Evolutionary conservation across 148 eudicot genomes (phyloP), one percentile per base, ranked within the genome.

Genomic region (Heliamphora exappendiculata): DNA sequence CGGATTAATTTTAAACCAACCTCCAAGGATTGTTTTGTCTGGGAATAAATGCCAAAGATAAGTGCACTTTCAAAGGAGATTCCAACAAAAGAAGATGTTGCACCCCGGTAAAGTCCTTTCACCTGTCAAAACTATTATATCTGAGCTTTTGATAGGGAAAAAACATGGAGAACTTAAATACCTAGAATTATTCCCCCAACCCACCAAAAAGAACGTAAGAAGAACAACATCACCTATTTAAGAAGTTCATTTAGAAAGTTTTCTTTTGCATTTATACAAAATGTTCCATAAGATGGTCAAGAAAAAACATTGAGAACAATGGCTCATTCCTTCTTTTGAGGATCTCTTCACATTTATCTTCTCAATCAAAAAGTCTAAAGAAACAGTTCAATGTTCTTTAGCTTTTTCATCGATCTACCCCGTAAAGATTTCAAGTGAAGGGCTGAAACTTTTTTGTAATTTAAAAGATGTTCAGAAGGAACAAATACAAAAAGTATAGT

Each of bases 11-110:
- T 73, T 73, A 45, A 49, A 24, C 75, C 51, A 68, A 94, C 98
- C 97, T 91, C 91, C 39, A 94, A 82, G 54, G 85, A 79, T 62
- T 86, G 89, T 77, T 92, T 94, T 79, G 89, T 85, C 82, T 92
- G 97, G 3, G 95, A 89, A 82, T 94, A 94, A 68, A 94, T 86
- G 75, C 96, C 97, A 82, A 94, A 94, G 76, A 88, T 80, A 75
- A 94, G 90, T 74, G 98, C 89, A 84, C 98, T 94, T 84, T 94
- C 98, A 76, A 90, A 86, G 53, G 96, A 89, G 90, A 95, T 81
- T 75, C 97, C 98, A 59, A 92, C 77, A 72, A 92, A 92, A 65
- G 98, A 95, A 74, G 98, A 85, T 60, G 96, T 80, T 45, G 94
- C 98, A 12, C 98, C 98, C 55, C 98, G 90, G 76, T 95, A 95